A percentile compares a stretch with the other conserved stretches of the same genome.
Conservation (phyloP, 129 eudicot species). For the Artemisia tridentata region DNA sequence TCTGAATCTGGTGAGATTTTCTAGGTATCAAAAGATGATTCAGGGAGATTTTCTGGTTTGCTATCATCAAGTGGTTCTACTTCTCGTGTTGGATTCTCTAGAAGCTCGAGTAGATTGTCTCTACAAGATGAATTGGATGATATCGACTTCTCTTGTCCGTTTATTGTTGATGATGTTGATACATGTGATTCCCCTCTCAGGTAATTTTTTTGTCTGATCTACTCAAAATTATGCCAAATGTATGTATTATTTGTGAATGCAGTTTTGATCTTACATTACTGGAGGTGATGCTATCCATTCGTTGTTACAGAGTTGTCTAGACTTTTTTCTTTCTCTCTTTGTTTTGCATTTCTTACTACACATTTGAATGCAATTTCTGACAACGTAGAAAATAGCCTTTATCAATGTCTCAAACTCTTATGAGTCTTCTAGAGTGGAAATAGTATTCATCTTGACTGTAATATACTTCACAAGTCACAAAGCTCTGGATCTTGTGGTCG, state of each 20-base stretch:
- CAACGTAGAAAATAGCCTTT: background rate
- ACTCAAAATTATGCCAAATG: conserved; percentile 18
- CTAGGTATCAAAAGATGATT: conserved; percentile 80
- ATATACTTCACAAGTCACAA: conserved; percentile 1
- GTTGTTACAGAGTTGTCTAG: background rate
- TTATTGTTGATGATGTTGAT: conserved; percentile 95
- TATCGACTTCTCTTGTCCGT: conserved; percentile 79
- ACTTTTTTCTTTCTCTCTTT: background rate
- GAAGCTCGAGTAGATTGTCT: conserved; percentile 92
- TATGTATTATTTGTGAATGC: background rate
- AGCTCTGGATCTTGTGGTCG: background rate
- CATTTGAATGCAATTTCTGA: background rate
- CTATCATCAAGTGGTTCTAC: conserved; percentile 92
- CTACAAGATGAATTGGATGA: conserved; percentile 95
- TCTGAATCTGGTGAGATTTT: conserved; percentile 17
- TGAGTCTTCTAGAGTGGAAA: conserved; percentile 1
- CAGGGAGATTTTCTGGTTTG: conserved; percentile 94
- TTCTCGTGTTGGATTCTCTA: conserved; percentile 83
- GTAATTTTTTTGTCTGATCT: conserved; percentile 35
- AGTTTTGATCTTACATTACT: background rate
- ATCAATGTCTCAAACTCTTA: background rate
- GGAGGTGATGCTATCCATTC: background rate
- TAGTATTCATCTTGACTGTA: conserved; percentile 7
- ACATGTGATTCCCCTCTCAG: conserved; percentile 66
- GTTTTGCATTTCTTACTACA: background rate